A percentile compares a stretch with the other conserved stretches of the same genome.
These are phyloP conservation scores for Lactarius sp. DNA, from an alignment of 768 basidiomycete genomes.

Conservation along the genomic window DNA sequence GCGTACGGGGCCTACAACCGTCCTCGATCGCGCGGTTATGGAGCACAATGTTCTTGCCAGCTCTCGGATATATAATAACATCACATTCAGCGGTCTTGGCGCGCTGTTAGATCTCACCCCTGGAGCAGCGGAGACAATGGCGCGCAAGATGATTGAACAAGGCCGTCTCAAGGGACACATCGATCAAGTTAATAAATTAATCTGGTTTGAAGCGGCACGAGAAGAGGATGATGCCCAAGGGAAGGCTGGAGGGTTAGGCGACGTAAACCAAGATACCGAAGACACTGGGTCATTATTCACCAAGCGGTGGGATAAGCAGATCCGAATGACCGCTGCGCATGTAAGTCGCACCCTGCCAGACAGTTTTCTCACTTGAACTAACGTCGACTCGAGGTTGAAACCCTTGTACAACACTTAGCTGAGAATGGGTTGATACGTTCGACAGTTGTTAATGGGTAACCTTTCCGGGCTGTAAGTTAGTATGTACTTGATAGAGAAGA, in stretches of 20 bases:
- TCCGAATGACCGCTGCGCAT: constrained; percentile 81
- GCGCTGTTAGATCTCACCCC: constrained; percentile 85
- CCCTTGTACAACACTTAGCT: constrained; percentile 77
- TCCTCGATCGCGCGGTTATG: constrained; percentile 96
- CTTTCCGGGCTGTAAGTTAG: constrained; percentile 2
- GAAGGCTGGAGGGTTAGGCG: constrained; percentile 90
- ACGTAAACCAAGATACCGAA: constrained; percentile 77
- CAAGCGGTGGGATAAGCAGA: constrained; percentile 94
- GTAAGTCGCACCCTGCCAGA: constrained; percentile 40
- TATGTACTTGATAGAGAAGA: constrained; percentile 16
- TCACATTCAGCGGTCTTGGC: constrained; percentile 92
- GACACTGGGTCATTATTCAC: constrained; percentile 88
- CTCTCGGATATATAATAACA: constrained; percentile 96
- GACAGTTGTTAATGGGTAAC: constrained; percentile 27
- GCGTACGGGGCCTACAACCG: constrained; percentile 89
- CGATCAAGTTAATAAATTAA: constrained; percentile 92
- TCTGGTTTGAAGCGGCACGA: constrained; percentile 83
- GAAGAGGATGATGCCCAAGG: constrained; percentile 93
- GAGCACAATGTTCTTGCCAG: constrained; percentile 97
- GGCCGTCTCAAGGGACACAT: constrained; percentile 88
- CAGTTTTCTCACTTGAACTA: constrained; percentile 13
- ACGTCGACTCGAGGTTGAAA: constrained; percentile 56
- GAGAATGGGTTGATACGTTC: constrained; percentile 60
- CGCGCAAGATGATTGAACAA: constrained; percentile 98
- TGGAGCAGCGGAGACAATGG: constrained; percentile 94